Evolutionary conservation across 2,329 filamentous ascomycete genomes (phyloP).

Genomic region (Rhinocladiella similis): DNA sequence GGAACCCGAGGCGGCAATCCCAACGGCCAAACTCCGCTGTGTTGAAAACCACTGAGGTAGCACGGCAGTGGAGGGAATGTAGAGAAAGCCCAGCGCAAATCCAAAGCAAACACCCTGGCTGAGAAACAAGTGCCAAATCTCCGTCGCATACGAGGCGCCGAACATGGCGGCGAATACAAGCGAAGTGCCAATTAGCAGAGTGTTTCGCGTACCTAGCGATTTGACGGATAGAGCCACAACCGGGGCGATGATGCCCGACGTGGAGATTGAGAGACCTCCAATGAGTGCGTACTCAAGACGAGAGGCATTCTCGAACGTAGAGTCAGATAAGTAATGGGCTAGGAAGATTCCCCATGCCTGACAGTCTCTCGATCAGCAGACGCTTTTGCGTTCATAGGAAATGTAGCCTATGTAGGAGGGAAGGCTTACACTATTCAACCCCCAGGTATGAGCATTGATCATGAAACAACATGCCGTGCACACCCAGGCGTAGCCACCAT

Average conservation of each 20-base stretch:
- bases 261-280: slow-evolving; percentile 31
- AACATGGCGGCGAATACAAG: slow-evolving; percentile 27
- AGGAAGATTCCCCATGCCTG: slow-evolving; percentile 45
- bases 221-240: slow-evolving; percentile 27
- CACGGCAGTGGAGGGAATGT: slow-evolving; percentile 25
- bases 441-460: slow-evolving; percentile 37
- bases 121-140: slow-evolving; percentile 31
- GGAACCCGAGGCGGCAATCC: slow-evolving; percentile 32
- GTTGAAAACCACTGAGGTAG: slow-evolving; percentile 35
- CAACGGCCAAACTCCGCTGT: slow-evolving; percentile 32
- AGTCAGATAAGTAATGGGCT: slow-evolving; percentile 39
- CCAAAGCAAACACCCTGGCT: slow-evolving; percentile 31
- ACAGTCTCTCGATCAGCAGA: not conserved
- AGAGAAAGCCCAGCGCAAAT: slow-evolving; percentile 31
- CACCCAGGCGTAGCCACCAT: slow-evolving; percentile 39
- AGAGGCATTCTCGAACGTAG: slow-evolving; percentile 30
- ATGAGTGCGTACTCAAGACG: slow-evolving; percentile 35
- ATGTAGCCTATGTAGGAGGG: too few species aligned
- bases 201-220: slow-evolving; percentile 19
- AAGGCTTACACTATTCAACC: slow-evolving; percentile 27
- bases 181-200: slow-evolving; percentile 27
- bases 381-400: not conserved
- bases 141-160: slow-evolving; percentile 30
- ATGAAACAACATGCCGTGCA: slow-evolving; percentile 29
- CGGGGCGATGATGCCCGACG: slow-evolving; percentile 31